Evolutionary conservation across 2,329 filamentous ascomycete genomes (phyloP).

Genomic region (Arthrinium phaeospermum): DNA sequence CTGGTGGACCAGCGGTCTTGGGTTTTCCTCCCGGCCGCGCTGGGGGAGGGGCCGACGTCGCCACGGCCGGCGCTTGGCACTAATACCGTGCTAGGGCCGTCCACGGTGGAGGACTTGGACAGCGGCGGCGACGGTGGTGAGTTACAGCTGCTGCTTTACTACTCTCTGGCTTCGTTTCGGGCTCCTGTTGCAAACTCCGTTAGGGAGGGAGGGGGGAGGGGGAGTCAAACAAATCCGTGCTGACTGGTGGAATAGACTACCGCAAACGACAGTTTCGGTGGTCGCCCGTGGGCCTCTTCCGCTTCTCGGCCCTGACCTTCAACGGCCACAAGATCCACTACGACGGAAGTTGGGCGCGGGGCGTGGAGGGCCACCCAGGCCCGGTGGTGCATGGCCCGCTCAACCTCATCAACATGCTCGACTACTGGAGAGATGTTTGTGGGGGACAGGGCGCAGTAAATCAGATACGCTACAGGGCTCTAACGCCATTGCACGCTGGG

Average conservation of each 20-base stretch:
- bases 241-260: constrained; percentile 26
- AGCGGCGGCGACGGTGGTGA: constrained; percentile 24
- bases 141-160: background rate
- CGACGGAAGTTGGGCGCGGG: constrained; percentile 68
- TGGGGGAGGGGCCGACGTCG: constrained; percentile 27
- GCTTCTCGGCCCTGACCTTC: constrained; percentile 84
- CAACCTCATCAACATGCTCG: constrained; percentile 74
- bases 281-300: constrained; percentile 67
- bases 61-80: constrained; percentile 26
- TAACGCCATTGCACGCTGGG: constrained; percentile 72
- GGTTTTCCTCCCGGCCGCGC: constrained; percentile 47
- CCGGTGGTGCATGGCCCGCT: constrained; percentile 83
- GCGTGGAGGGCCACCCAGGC: constrained; percentile 71
- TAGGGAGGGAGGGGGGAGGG: too few relatives aligned
- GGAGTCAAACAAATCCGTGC: too few relatives aligned
- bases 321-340: constrained; percentile 89
- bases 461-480: constrained; percentile 68
- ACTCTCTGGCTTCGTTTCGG: background rate
- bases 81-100: constrained; percentile 32
- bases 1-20: constrained; percentile 61
- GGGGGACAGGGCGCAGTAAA: constrained; percentile 34
- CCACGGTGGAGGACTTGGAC: constrained; percentile 33
- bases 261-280: constrained; percentile 43
- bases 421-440: constrained; percentile 64
- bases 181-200: too few relatives aligned